These are phyloP conservation scores for Pichia inconspicua DNA, from an alignment of 1,139 yeast species.

Conservation along the genomic window DNA sequence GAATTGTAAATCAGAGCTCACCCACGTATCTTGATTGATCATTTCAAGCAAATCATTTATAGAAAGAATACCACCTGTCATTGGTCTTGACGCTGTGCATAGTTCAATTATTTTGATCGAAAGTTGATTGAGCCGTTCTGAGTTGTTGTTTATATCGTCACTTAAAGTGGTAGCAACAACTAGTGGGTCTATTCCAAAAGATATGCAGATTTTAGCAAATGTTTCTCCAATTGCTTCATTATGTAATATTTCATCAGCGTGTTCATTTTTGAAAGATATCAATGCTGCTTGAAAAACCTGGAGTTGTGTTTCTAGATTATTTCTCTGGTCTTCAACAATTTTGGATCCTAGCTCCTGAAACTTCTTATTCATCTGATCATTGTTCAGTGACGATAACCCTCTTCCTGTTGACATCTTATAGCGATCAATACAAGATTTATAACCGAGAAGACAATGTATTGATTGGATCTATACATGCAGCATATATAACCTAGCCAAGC, in stretches of 20 bases:
- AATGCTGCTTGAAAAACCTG: constrained; percentile 55
- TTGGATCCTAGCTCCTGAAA: constrained; percentile 27
- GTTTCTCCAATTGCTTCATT: constrained; percentile 61
- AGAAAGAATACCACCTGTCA: constrained; percentile 75
- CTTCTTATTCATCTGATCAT: constrained; percentile 13
- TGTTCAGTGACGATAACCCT: constrained; percentile 21
- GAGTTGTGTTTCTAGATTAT: constrained; percentile 49
- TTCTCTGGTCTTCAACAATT: constrained; percentile 37
- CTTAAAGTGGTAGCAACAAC: constrained; percentile 32
- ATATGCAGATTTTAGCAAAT: constrained; percentile 66
- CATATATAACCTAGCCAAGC: background rate
- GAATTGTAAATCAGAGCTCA: constrained; percentile 29
- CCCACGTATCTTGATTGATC: constrained; percentile 28
- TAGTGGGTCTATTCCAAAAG: constrained; percentile 80
- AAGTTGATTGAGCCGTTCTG: constrained; percentile 56
- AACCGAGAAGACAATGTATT: too few species aligned
- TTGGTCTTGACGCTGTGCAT: constrained; percentile 59
- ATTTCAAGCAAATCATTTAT: constrained; percentile 46
- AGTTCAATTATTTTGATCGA: constrained; percentile 68
- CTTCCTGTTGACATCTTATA: background rate
- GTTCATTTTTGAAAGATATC: constrained; percentile 54
- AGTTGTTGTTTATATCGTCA: constrained; percentile 19
- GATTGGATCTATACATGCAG: too few species aligned
- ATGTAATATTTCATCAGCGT: constrained; percentile 52
- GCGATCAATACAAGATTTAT: background rate